Evolutionary conservation across 2,329 filamentous ascomycete species (phyloP).

Genomic region (Alternaria ethzedia): DNA sequence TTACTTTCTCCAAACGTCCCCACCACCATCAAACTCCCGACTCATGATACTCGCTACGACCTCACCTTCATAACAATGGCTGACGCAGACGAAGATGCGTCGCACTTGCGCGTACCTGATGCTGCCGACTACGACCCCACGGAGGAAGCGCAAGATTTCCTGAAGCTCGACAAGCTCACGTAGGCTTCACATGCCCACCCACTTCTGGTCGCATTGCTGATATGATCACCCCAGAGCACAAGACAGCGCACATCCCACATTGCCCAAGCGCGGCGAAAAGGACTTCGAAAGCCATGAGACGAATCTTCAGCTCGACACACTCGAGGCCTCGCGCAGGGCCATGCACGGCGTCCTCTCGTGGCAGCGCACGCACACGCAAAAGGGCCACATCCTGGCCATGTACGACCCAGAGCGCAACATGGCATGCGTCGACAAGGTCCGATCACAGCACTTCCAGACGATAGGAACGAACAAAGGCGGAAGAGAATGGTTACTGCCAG

Average conservation of each 20-base stretch:
- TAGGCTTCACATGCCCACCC: conserved; percentile 41
- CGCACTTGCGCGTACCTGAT: conserved; percentile 31
- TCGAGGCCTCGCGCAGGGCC: conserved; percentile 81
- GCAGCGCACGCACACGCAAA: conserved; percentile 75
- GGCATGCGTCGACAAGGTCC: conserved; percentile 72
- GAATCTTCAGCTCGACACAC: conserved; percentile 74
- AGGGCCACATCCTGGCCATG: conserved; percentile 70
- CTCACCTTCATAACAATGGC: conserved; percentile 25
- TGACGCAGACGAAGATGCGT: conserved; percentile 46
- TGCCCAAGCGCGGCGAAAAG: conserved; percentile 92
- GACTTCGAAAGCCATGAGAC: conserved; percentile 96
- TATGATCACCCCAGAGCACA: conserved; percentile 22
- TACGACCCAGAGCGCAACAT: conserved; percentile 71
- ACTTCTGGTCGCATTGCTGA: conserved; percentile 2
- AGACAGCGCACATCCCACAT: conserved; percentile 54
- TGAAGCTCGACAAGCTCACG: conserved; percentile 68
- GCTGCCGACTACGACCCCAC: conserved; percentile 60
- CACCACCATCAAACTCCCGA: background rate
- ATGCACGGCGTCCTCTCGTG: conserved; percentile 88
- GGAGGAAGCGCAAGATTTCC: conserved; percentile 87
- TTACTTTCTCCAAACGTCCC: background rate
- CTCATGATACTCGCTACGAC: background rate
- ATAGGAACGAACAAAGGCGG: conserved; percentile 65
- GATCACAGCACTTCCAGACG: conserved; percentile 74
- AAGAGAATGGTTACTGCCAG: conserved; percentile 82